Conservation (phyloP, 106 monocot species). For the Dendrobium catenatum region DNA sequence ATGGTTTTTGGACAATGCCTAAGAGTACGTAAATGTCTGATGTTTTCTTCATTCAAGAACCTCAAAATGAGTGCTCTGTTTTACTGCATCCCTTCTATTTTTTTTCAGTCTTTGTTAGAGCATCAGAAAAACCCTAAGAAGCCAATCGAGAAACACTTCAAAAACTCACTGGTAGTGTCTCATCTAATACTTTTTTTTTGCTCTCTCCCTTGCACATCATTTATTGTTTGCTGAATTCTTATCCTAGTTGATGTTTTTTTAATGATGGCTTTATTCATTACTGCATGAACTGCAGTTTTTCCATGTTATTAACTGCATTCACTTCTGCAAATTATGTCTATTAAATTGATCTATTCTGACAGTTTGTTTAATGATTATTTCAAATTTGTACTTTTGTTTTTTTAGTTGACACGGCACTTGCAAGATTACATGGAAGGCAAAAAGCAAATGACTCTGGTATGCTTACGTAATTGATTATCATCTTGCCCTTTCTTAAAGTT, state of each 20-base stretch:
- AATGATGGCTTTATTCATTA: not conserved
- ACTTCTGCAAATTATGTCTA: not conserved
- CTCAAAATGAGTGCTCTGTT: not conserved
- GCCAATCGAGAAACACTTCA: slow-evolving; percentile 70
- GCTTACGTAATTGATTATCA: not conserved
- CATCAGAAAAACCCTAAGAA: slow-evolving; percentile 76
- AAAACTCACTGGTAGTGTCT: slow-evolving; percentile 68
- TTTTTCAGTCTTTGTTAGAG: slow-evolving; percentile 67
- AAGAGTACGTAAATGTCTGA: slow-evolving; percentile 34
- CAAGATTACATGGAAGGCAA: slow-evolving; percentile 68
- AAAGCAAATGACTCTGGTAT: slow-evolving; percentile 68
- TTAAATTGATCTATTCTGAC: not conserved
- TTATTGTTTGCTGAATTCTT: not conserved
- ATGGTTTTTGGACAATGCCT: slow-evolving; percentile 87
- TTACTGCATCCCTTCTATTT: not conserved
- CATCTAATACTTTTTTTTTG: not conserved
- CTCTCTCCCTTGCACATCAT: not conserved
- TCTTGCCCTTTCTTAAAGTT: not conserved
- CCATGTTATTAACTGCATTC: not conserved
- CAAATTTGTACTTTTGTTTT: not conserved
- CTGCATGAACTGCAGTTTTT: not conserved
- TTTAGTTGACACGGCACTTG: slow-evolving; percentile 74
- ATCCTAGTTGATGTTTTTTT: not conserved
- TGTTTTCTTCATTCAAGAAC: not conserved
- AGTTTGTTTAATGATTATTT: not conserved